phyloP scores from a whole-genome alignment of 805 yeast species.

The Wickerhamia fluorescens region DNA sequence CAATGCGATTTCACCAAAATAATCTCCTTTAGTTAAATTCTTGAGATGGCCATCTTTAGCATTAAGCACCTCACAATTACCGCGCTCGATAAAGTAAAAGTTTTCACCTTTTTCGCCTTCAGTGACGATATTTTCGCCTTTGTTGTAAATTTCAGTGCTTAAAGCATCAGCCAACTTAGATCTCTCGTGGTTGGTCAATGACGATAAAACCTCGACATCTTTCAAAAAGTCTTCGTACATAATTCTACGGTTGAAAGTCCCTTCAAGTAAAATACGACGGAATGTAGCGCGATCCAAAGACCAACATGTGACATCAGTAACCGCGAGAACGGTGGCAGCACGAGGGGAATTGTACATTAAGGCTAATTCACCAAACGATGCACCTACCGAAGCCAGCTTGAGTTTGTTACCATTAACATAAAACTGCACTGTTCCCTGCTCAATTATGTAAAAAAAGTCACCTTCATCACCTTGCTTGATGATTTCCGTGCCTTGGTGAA shows the following conservation, averaged over 20 bases:
- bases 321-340: constrained; percentile 85
- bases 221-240: constrained; percentile 85
- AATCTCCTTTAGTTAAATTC: constrained; percentile 70
- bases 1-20: constrained; percentile 94
- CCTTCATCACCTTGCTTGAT: constrained; percentile 93
- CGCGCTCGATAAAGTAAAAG: constrained; percentile 52
- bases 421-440: constrained; percentile 77
- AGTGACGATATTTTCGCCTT: constrained; percentile 67
- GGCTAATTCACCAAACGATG: constrained; percentile 94
- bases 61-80: constrained; percentile 71
- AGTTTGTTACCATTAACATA: constrained; percentile 66
- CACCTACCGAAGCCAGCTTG: constrained; percentile 73
- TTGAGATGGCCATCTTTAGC: constrained; percentile 54
- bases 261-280: constrained; percentile 83
- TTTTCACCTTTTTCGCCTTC: constrained; percentile 69
- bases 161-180: constrained; percentile 93
- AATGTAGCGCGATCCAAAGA: constrained; percentile 90
- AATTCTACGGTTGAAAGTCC: constrained; percentile 82
- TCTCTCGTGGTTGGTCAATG: constrained; percentile 73
- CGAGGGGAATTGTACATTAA: constrained; percentile 96
- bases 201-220: constrained; percentile 74
- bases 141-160: constrained; percentile 62
- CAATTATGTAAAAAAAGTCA: constrained; percentile 83
- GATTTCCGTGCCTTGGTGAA: constrained; percentile 53
- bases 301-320: constrained; percentile 66